Percentiles rank a stretch among this genome's conserved stretches.
phyloP scores from a whole-genome alignment of 2,329 filamentous ascomycete genomes.

The Beauveria medogensis region DNA sequence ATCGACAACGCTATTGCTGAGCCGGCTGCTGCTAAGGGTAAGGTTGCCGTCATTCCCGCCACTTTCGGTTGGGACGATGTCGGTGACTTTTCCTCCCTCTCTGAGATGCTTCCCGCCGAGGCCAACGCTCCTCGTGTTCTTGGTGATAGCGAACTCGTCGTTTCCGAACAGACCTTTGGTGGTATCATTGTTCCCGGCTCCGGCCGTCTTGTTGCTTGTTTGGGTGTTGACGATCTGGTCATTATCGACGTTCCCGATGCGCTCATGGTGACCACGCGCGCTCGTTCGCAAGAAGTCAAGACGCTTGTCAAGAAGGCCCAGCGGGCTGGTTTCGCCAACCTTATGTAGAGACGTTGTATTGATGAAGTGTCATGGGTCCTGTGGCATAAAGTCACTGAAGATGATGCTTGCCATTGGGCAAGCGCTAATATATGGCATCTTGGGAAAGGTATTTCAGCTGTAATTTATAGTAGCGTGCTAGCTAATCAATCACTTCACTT shows the following conservation, averaged over 20 bases:
- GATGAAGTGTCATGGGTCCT: constrained; percentile 1
- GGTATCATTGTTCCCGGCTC: constrained; percentile 20
- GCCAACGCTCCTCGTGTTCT: constrained; percentile 18
- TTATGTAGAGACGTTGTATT: constrained; percentile 15
- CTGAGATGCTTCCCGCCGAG: constrained; percentile 21
- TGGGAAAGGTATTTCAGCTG: constrained; percentile 9
- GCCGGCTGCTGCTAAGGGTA: constrained; percentile 19
- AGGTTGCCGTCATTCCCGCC: constrained; percentile 20
- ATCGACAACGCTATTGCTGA: constrained; percentile 22
- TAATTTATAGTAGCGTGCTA: constrained; percentile 12
- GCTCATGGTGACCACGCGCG: constrained; percentile 20
- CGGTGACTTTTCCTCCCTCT: constrained; percentile 20
- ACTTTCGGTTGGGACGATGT: constrained; percentile 22
- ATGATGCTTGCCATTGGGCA: not conserved
- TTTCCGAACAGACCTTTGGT: constrained; percentile 19
- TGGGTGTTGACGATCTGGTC: constrained; percentile 20
- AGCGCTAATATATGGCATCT: constrained; percentile 6
- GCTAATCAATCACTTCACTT: constrained; percentile 12
- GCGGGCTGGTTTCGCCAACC: constrained; percentile 17
- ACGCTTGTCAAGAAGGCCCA: constrained; percentile 20
- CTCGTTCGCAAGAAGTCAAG: constrained; percentile 21
- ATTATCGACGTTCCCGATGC: constrained; percentile 20
- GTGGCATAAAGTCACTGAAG: constrained; percentile 6
- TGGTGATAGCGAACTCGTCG: constrained; percentile 18
- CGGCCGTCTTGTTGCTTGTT: constrained; percentile 19